These are phyloP conservation scores for Aspergillus texensis DNA, from an alignment of 2,329 filamentous ascomycete species.

Conservation along the genomic window DNA sequence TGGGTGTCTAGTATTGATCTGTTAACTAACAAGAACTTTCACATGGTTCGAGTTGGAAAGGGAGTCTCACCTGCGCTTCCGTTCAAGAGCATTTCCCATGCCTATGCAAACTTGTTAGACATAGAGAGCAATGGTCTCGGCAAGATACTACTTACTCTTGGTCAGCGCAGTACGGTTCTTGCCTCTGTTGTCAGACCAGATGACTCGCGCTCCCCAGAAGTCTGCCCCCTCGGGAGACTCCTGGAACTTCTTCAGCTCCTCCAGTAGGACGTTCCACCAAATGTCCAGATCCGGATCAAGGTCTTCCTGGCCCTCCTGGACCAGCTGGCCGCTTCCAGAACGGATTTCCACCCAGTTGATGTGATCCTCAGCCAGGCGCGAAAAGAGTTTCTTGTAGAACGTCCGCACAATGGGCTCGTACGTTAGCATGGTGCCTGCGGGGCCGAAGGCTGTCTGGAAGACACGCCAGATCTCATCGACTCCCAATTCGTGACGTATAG, in stretches of 20 bases:
- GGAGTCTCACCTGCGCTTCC: slow-evolving; percentile 66
- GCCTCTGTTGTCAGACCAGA: slow-evolving; percentile 75
- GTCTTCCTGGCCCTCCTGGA: slow-evolving; percentile 63
- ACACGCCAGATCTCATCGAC: slow-evolving; percentile 82
- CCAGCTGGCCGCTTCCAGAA: slow-evolving; percentile 69
- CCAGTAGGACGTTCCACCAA: slow-evolving; percentile 66
- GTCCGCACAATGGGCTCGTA: slow-evolving; percentile 84
- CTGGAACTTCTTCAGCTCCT: slow-evolving; percentile 77
- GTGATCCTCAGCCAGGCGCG: slow-evolving; percentile 71
- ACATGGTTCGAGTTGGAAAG: neutral
- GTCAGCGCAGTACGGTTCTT: slow-evolving; percentile 8
- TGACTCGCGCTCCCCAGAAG: slow-evolving; percentile 82
- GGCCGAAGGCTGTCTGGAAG: slow-evolving; percentile 72
- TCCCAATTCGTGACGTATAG: slow-evolving; percentile 78
- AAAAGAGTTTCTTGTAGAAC: slow-evolving; percentile 71
- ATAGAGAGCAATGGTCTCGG: neutral
- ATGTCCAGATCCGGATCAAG: slow-evolving; percentile 69
- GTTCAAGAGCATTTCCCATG: slow-evolving; percentile 82
- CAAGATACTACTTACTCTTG: slow-evolving; percentile 6
- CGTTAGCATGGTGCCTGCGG: slow-evolving; percentile 72
- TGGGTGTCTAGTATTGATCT: slow-evolving; percentile 50
- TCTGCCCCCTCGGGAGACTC: slow-evolving; percentile 65
- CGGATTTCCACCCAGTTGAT: slow-evolving; percentile 81
- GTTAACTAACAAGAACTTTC: neutral
- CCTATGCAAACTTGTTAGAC: slow-evolving; percentile 36